Percentiles rank a stretch among this genome's conserved stretches.
phyloP scores from a whole-genome alignment of 768 basidiomycete species.

The Mycena haematopus region DNA sequence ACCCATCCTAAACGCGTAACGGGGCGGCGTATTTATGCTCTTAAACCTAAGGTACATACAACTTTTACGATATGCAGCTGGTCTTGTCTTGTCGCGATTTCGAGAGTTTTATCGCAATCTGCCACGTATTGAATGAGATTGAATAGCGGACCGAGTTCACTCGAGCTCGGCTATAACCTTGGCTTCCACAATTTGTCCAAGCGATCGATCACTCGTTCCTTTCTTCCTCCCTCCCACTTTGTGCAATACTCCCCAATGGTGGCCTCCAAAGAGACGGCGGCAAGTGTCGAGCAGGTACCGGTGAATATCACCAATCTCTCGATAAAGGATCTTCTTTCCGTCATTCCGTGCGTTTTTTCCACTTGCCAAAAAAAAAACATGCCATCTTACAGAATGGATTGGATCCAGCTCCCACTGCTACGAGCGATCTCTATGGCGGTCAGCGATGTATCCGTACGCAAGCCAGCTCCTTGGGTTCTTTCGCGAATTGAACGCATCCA shows the following conservation, averaged over 20 bases:
- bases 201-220: slow-evolving; percentile 11
- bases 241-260: slow-evolving; percentile 4
- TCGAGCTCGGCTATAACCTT: not conserved
- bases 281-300: slow-evolving; percentile 54
- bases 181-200: not conserved
- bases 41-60: too few species aligned
- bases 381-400: not conserved
- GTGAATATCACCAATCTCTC: slow-evolving; percentile 81
- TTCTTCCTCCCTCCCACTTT: slow-evolving; percentile 11
- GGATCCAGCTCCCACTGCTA: slow-evolving; percentile 78
- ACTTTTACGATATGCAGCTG: too few species aligned
- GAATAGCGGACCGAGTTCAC: too few species aligned
- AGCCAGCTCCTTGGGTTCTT: slow-evolving; percentile 34
- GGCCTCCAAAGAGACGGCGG: slow-evolving; percentile 11
- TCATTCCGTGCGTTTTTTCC: slow-evolving; percentile 77
- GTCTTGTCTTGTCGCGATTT: too few species aligned
- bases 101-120: too few species aligned
- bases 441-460: slow-evolving; percentile 78
- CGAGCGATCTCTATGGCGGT: slow-evolving; percentile 84
- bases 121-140: too few species aligned
- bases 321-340: slow-evolving; percentile 84
- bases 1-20: too few species aligned
- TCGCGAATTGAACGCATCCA: not conserved
- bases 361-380: not conserved
- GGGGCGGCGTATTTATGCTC: too few species aligned